Base-by-base conservation (phyloP, 2,329 filamentous ascomycete genomes). In the Lasiodiplodia sp. region DNA sequence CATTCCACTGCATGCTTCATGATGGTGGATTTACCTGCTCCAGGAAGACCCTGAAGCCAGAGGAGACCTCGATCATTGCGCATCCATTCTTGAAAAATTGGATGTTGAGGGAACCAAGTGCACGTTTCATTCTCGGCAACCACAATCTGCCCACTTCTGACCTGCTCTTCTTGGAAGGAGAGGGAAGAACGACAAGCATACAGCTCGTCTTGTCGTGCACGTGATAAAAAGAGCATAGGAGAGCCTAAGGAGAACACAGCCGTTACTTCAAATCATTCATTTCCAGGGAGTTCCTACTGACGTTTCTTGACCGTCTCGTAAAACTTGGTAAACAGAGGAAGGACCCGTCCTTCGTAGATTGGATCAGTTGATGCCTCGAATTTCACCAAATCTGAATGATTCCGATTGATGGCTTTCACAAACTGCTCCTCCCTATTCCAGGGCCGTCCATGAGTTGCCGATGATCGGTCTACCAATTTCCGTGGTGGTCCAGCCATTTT, bases 41-140 rank as follows among this genome's bases (percentile, higher is more conserved):
- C 57, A 2, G 57, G 21, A 10, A 31, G 38, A 1, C 57, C 57
- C 4, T 49, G 38, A 11, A 62, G 38, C 57, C 57, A 62, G 3
- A 62, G 57, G 10, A 62, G 57, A 10, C 21, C 21, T 28, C 44
- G 21, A 4, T 11, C 10, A 3, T 23, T 7, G 10, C 7, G 25
- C 8, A 62, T 38, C 60, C 60, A 64, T n/a, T 53, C 44, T 8
- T 11, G 10, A 21, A 31, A 64, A 18, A 4, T 8, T n/a, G 18
- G 23, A n/a, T 64, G 44, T 2, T 38, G 4, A 3, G 28, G 23
- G 4, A 64, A 31, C 40, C 47, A 52, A 1, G 44, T 51, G 18
- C 60, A 64, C 3, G 60, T 64, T 7, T 37, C 10, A 2, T 64
- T 64, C 28, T 64, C 23, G 6, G 60, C 60, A 2, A 12, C 60